phyloP scores from a whole-genome alignment of 768 basidiomycete genomes.

The Pulveroboletus ravenelii region DNA sequence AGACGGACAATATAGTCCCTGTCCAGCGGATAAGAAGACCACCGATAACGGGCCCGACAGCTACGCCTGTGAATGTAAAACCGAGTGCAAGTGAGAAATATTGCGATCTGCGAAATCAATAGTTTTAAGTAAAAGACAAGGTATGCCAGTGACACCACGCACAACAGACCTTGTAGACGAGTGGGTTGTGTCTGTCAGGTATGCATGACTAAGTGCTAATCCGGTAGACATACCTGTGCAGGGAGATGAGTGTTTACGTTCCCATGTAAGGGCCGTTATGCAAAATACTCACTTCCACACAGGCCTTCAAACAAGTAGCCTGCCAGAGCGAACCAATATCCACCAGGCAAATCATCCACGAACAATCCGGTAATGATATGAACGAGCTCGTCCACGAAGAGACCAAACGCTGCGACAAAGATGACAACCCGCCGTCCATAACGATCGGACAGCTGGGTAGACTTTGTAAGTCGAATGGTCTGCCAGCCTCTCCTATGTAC shows the following conservation, averaged over 20 bases:
- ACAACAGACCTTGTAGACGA: constrained; percentile 46
- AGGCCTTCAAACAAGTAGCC: constrained; percentile 64
- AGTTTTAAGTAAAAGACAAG: not conserved
- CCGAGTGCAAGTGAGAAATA: constrained; percentile 65
- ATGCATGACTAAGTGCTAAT: constrained; percentile 54
- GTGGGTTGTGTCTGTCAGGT: constrained; percentile 63
- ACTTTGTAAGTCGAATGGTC: not conserved
- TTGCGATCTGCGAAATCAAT: constrained; percentile 43
- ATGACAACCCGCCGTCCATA: constrained; percentile 66
- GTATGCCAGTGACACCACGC: not conserved
- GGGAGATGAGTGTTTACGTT: not conserved
- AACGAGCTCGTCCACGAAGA: constrained; percentile 57
- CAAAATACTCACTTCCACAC: constrained; percentile 55
- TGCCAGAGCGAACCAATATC: constrained; percentile 74
- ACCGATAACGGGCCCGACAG: constrained; percentile 72
- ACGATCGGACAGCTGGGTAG: constrained; percentile 64
- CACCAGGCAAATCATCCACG: constrained; percentile 62
- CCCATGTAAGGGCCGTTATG: not conserved
- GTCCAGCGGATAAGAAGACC: constrained; percentile 58
- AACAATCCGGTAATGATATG: constrained; percentile 63
- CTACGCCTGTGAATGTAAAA: constrained; percentile 67
- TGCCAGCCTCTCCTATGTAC: constrained; percentile 23
- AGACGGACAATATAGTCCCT: constrained; percentile 54
- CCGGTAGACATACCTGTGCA: constrained; percentile 47
- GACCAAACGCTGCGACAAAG: constrained; percentile 54